Evolutionary conservation across 768 basidiomycete genomes (phyloP).

Genomic region (Cystofilobasidium capitatum): DNA sequence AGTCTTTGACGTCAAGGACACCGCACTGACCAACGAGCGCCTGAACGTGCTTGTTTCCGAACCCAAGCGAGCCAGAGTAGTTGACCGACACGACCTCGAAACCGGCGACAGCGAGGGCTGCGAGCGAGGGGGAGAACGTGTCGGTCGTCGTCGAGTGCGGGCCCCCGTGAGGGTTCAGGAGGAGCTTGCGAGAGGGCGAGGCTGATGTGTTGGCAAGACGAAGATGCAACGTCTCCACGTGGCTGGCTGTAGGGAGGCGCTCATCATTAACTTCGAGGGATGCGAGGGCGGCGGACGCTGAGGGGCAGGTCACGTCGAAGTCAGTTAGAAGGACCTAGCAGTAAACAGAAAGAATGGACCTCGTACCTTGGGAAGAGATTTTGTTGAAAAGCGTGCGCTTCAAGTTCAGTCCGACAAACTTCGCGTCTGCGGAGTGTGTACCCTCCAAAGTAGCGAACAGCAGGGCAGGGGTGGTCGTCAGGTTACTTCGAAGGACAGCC

Average conservation of each 20-base stretch:
- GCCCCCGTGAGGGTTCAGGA: slow-evolving; percentile 56
- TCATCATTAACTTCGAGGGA: too few relatives aligned
- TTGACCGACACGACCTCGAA: slow-evolving; percentile 56
- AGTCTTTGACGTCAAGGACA: slow-evolving; percentile 56
- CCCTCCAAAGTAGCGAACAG: background rate
- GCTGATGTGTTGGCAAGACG: slow-evolving; percentile 32
- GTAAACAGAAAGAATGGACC: too few relatives aligned
- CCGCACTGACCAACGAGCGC: slow-evolving; percentile 54
- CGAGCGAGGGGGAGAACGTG: slow-evolving; percentile 44
- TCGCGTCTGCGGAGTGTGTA: background rate
- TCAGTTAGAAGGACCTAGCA: too few relatives aligned
- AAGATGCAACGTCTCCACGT: slow-evolving; percentile 45
- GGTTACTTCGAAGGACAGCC: slow-evolving; percentile 1
- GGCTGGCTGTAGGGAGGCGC: slow-evolving; percentile 46
- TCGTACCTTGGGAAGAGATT: background rate
- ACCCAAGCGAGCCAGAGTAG: slow-evolving; percentile 61
- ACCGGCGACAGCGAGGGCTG: slow-evolving; percentile 41
- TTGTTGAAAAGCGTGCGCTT: slow-evolving; percentile 40
- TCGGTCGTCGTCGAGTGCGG: slow-evolving; percentile 50
- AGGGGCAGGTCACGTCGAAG: background rate
- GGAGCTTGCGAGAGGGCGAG: slow-evolving; percentile 25
- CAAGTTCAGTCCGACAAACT: slow-evolving; percentile 39
- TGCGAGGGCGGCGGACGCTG: slow-evolving; percentile 46
- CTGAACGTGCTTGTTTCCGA: slow-evolving; percentile 53
- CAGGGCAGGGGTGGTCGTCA: background rate